Conservation (phyloP, 192 early-diverging fungal species). For the Haplosporangium gracile region DNA sequence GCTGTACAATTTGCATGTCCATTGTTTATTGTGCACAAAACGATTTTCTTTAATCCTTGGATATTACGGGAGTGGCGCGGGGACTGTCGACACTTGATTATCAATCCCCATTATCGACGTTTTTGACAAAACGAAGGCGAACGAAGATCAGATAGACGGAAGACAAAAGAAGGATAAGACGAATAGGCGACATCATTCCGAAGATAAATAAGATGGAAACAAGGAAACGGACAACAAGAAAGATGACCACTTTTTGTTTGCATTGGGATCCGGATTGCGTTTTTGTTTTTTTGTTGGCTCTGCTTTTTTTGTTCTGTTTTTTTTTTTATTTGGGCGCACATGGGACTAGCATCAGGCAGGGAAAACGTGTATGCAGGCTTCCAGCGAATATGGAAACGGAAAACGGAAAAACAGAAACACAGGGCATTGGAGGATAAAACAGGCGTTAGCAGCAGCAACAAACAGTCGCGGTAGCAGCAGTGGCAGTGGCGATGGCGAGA, state of each 20-base stretch:
- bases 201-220: neutral
- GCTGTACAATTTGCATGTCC: neutral
- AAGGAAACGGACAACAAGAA: neutral
- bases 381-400: neutral
- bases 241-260: neutral
- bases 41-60: neutral
- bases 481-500: neutral
- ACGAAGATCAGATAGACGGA: neutral
- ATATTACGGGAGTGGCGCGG: neutral
- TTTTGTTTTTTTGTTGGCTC: neutral
- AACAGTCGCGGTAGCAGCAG: neutral
- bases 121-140: neutral
- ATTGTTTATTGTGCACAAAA: neutral
- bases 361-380: constrained; percentile 10
- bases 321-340: neutral
- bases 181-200: neutral
- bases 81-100: neutral
- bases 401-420: neutral
- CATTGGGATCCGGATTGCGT: neutral
- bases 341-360: neutral
- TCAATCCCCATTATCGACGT: neutral
- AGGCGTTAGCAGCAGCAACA: neutral
- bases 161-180: neutral
- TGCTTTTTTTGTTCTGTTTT: neutral
- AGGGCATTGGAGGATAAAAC: neutral